These are phyloP conservation scores for Geosmithia morbida DNA, from an alignment of 2,329 filamentous ascomycete species.

Conservation along the genomic window DNA sequence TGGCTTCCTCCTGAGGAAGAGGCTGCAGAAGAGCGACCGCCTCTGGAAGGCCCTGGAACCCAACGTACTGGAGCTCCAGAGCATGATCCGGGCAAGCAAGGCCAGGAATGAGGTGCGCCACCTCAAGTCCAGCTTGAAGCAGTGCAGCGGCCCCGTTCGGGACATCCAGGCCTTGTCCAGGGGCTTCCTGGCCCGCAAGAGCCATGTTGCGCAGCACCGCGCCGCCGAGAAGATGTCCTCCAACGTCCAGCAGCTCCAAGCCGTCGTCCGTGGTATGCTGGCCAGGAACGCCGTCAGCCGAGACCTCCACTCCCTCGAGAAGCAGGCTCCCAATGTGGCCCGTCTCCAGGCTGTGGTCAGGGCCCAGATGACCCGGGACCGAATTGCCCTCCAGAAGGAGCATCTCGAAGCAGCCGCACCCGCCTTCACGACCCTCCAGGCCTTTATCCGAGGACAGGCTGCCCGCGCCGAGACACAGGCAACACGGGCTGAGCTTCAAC, in stretches of 20 bases:
- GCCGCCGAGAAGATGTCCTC: slow-evolving; percentile 37
- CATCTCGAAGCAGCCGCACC: slow-evolving; percentile 33
- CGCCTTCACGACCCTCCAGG: slow-evolving; percentile 31
- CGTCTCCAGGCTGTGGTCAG: slow-evolving; percentile 52
- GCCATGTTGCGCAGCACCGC: slow-evolving; percentile 37
- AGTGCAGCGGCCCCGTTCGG: slow-evolving; percentile 47
- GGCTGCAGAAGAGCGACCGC: slow-evolving; percentile 45
- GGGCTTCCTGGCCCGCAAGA: slow-evolving; percentile 50
- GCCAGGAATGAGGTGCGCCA: slow-evolving; percentile 43
- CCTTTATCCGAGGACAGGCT: slow-evolving; percentile 28
- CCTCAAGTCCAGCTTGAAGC: slow-evolving; percentile 42
- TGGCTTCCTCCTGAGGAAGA: slow-evolving; percentile 57
- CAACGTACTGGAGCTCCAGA: slow-evolving; percentile 69
- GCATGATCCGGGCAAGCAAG: slow-evolving; percentile 57
- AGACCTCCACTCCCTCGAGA: slow-evolving; percentile 36
- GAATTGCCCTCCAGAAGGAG: slow-evolving; percentile 34
- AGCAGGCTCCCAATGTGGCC: slow-evolving; percentile 32
- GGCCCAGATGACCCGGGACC: slow-evolving; percentile 43
- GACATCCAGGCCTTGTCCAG: slow-evolving; percentile 52
- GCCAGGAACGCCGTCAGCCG: slow-evolving; percentile 40
- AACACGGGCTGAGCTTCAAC: slow-evolving; percentile 31
- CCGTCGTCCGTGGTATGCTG: slow-evolving; percentile 52
- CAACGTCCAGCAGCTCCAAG: slow-evolving; percentile 46
- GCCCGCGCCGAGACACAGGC: slow-evolving; percentile 27
- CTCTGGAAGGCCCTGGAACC: slow-evolving; percentile 57